phyloP scores from a whole-genome alignment of 2,329 filamentous ascomycete species.

The Verticillium dahliae region DNA sequence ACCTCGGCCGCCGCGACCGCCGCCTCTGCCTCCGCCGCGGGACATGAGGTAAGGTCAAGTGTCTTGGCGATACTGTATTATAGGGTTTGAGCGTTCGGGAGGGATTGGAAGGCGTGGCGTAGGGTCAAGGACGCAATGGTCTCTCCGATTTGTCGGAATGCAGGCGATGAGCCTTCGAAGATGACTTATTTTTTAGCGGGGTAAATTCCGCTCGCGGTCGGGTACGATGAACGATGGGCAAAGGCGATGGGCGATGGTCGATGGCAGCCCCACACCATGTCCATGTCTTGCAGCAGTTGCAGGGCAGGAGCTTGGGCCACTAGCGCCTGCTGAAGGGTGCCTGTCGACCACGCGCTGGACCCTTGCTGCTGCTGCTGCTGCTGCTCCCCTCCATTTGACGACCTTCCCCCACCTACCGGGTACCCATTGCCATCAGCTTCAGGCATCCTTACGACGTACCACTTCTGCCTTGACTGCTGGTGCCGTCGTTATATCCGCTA shows the following conservation, averaged over 20 bases:
- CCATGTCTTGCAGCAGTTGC: background rate
- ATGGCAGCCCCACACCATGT: background rate
- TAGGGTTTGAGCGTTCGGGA: background rate
- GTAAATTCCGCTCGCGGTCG: background rate
- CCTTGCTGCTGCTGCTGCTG: background rate
- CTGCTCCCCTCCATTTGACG: background rate
- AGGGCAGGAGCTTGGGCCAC: background rate
- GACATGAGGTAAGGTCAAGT: conserved; percentile 32
- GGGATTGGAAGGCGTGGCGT: background rate
- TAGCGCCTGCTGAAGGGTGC: background rate
- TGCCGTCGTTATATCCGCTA: background rate
- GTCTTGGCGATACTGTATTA: background rate
- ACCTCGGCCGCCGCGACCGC: conserved; percentile 42
- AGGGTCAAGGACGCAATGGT: background rate
- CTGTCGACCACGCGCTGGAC: background rate
- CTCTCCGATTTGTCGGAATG: background rate
- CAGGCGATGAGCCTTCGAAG: background rate
- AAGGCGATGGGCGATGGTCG: background rate
- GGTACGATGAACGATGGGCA: background rate
- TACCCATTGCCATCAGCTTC: background rate
- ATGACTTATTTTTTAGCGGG: conserved; percentile 3
- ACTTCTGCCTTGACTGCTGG: background rate
- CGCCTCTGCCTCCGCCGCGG: conserved; percentile 43
- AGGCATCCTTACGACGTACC: background rate
- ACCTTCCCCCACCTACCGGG: background rate